Conservation (phyloP, 768 basidiomycete genomes). For the Mycena albidolilacea region DNA sequence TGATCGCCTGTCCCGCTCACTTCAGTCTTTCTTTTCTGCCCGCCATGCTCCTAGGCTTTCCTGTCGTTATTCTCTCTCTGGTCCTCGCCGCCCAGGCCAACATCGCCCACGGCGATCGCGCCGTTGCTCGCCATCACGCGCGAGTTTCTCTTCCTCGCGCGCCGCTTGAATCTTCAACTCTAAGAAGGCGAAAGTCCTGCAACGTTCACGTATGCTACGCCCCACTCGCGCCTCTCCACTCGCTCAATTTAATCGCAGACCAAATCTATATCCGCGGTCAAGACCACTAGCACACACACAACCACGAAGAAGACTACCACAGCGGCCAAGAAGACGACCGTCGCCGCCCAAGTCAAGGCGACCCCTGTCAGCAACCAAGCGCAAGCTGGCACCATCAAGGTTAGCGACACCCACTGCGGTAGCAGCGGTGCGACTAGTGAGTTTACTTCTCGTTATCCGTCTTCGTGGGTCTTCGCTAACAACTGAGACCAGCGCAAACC, state of each 20-base stretch:
- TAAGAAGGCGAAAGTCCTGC: constrained; percentile 36
- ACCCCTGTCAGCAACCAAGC: background rate
- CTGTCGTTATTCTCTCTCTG: constrained; percentile 54
- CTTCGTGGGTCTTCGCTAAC: constrained; percentile 3
- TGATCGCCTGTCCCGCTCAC: constrained; percentile 23
- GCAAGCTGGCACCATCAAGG: constrained; percentile 51
- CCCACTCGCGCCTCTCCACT: background rate
- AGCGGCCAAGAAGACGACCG: constrained; percentile 8
- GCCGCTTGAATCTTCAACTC: constrained; percentile 13
- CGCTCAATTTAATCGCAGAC: background rate
- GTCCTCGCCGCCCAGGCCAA: constrained; percentile 50
- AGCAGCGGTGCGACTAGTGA: constrained; percentile 65
- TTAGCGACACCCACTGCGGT: constrained; percentile 59
- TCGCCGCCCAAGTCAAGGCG: constrained; percentile 13
- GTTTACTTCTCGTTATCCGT: constrained; percentile 11
- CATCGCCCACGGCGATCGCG: constrained; percentile 47
- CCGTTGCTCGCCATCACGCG: constrained; percentile 54
- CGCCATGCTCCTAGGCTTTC: constrained; percentile 51
- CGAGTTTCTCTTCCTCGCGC: constrained; percentile 44
- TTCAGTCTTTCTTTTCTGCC: constrained; percentile 22
- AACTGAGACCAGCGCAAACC: too few relatives aligned
- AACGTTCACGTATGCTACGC: constrained; percentile 17
- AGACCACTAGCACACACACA: constrained; percentile 11
- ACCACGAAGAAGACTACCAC: background rate
- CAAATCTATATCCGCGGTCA: constrained; percentile 2